phyloP scores from a whole-genome alignment of 805 yeast species.

The Komagataella phaffii region DNA sequence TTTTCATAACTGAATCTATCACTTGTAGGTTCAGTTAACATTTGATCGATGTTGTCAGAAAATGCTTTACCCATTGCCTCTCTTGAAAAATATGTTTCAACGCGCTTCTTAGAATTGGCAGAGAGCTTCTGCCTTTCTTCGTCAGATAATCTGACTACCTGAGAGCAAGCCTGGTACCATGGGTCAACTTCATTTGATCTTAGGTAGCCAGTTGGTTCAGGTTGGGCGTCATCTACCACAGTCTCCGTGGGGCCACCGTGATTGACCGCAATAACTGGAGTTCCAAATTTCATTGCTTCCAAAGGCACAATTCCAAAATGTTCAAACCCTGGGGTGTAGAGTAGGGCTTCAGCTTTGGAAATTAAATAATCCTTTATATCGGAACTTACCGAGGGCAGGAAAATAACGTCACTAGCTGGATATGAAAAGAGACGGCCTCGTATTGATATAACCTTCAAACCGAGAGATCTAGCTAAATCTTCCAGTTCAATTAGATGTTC shows the following conservation, averaged over 20 bases:
- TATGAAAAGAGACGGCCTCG: slow-evolving; percentile 21
- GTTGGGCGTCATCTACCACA: slow-evolving; percentile 21
- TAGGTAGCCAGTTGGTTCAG: slow-evolving; percentile 1
- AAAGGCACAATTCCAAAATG: slow-evolving; percentile 98
- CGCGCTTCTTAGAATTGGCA: neutral
- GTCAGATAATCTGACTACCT: neutral
- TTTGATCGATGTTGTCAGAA: neutral
- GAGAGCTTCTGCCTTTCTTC: neutral
- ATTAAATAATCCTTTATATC: slow-evolving; percentile 51
- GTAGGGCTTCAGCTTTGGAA: slow-evolving; percentile 38
- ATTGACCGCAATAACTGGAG: slow-evolving; percentile 76
- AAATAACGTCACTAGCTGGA: slow-evolving; percentile 34
- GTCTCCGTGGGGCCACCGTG: slow-evolving; percentile 94
- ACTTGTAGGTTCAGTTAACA: neutral
- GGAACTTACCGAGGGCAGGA: slow-evolving; percentile 71
- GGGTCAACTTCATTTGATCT: neutral
- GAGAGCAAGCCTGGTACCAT: neutral
- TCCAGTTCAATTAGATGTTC: slow-evolving; percentile 53
- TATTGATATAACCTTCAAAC: slow-evolving; percentile 31
- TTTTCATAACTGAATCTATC: neutral
- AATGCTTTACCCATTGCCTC: neutral
- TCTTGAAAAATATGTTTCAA: neutral
- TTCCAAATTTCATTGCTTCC: slow-evolving; percentile 80
- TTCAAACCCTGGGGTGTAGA: slow-evolving; percentile 85
- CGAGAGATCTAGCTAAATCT: slow-evolving; percentile 27